Percentiles rank a stretch among this genome's conserved stretches.
phyloP scores from a whole-genome alignment of 1,284 basidiomycete genomes.

The Boletus semigastroideus region DNA sequence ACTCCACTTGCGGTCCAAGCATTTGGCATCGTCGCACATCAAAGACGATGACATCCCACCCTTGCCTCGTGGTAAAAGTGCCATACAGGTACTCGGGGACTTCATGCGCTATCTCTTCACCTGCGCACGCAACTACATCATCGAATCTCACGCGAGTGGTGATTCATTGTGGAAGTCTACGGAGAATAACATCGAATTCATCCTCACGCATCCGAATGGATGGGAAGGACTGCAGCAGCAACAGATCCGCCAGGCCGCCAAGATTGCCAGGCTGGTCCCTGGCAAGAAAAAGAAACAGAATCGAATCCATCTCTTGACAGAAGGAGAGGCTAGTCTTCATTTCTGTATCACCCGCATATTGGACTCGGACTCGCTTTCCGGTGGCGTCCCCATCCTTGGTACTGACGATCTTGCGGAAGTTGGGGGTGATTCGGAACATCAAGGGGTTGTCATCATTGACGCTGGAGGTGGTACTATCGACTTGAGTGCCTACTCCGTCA shows the following conservation, averaged over 20 bases:
- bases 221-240: constrained; percentile 43
- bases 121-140: constrained; percentile 47
- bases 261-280: constrained; percentile 31
- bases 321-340: constrained; percentile 31
- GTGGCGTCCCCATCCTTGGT: neutral
- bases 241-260: constrained; percentile 36
- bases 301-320: constrained; percentile 43
- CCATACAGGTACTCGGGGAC: constrained; percentile 49
- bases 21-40: constrained; percentile 26
- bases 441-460: constrained; percentile 49
- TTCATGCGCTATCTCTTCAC: constrained; percentile 49
- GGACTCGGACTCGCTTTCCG: constrained; percentile 1
- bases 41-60: constrained; percentile 37
- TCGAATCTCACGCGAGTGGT: constrained; percentile 46
- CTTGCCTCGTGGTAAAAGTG: constrained; percentile 45
- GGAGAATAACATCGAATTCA: constrained; percentile 33
- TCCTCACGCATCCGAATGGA: constrained; percentile 45
- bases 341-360: neutral
- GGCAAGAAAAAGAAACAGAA: constrained; percentile 19
- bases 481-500: constrained; percentile 45
- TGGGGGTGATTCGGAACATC: neutral
- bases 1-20: constrained; percentile 46
- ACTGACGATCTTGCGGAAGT: neutral
- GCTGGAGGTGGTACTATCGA: constrained; percentile 21
- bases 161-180: constrained; percentile 35